Evolutionary conservation across 1,284 basidiomycete genomes (phyloP), one percentile per base, ranked within the genome.

Genomic region (Sporisorium sorghi): DNA sequence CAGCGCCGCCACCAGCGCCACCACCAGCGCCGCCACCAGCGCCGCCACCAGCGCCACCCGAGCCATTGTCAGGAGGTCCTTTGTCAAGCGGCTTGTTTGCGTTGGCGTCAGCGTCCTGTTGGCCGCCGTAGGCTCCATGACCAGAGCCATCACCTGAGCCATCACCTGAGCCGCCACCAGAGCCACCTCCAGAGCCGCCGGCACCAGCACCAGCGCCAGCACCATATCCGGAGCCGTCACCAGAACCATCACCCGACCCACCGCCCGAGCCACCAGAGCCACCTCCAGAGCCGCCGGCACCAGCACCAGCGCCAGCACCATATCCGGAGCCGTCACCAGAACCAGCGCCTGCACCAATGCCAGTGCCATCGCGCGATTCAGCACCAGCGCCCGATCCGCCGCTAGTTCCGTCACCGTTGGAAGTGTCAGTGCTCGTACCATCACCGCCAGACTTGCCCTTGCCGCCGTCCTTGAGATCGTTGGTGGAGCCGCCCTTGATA

Each of bases 401-500:
- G n/a, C n/a, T n/a, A n/a, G n/a, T n/a, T n/a, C n/a, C n/a, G n/a
- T n/a, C n/a, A n/a, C n/a, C n/a, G n/a, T n/a, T n/a, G n/a, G n/a
- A n/a, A n/a, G n/a, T n/a, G n/a, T n/a, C n/a, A n/a, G n/a, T n/a
- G n/a, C n/a, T n/a, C n/a, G n/a, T n/a, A n/a, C n/a, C n/a, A n/a
- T n/a, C n/a, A n/a, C n/a, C n/a, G n/a, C n/a, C n/a, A n/a, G n/a
- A n/a, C n/a, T n/a, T n/a, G n/a, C n/a, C n/a, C 21, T 33, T 44
- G 37, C 43, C 26, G 23, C 33, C 39, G 15, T 43, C 28, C 47
- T 47, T 57, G 10, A 66, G 37, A 26, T 68, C 70, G 5, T 30
- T 48, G 17, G 53, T 21, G 17, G 57, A 48, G 17, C 70, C 70
- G 24, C 43, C 43, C 44, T 59, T 46, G 57, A 73, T 67, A 44